Evolutionary conservation across 805 yeast species (phyloP), one percentile per base, ranked within the genome.

Genomic region (Saturnispora dispora): DNA sequence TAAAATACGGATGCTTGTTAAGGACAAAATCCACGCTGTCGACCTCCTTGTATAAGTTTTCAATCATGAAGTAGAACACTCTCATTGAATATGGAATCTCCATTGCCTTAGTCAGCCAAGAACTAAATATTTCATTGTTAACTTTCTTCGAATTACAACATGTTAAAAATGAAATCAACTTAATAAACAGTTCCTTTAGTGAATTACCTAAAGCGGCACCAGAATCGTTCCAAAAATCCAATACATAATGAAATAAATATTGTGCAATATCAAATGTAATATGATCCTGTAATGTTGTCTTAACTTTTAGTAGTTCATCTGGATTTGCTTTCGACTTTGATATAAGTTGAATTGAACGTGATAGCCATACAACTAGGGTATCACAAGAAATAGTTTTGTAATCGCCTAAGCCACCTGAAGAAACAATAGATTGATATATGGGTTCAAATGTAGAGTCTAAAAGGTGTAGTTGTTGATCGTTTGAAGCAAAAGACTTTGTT

Each of bases 161-260:
- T 48, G 41, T 60, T 57, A 44, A 66, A 22, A 80, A 68, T 2
- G 58, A 54, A 10, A 83, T 62, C 47, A 83, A 60, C 57, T 83
- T 87, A 2, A 63, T 50, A 46, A 88, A 75, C 45, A 88, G 60
- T 32, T 80, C 85, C 50, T 72, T 76, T 48, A 87, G 63, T 0
- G 95, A 82, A 60, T 84, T 86, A 5, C 83, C 79, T 27, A 86
- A 63, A 0, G 95, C 82, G 2, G 85, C 79, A 4, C 84, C 82
- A 1, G 86, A 76, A 47, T 82, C 86, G 49, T 78, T 79, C 81
- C 89, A 82, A 62, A 77, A 81, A 56, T 82, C 89, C 37, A 83
- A 66, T 13, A 84, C 73, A 62, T 77, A 84, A 23, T 70, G 70
- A 58, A 78, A 78, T 1, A 81, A 50, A 25, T 52, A 55, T 27